Evolutionary conservation across 1,284 basidiomycete species (phyloP).

Genomic region (Ustilago shanxiensis): DNA sequence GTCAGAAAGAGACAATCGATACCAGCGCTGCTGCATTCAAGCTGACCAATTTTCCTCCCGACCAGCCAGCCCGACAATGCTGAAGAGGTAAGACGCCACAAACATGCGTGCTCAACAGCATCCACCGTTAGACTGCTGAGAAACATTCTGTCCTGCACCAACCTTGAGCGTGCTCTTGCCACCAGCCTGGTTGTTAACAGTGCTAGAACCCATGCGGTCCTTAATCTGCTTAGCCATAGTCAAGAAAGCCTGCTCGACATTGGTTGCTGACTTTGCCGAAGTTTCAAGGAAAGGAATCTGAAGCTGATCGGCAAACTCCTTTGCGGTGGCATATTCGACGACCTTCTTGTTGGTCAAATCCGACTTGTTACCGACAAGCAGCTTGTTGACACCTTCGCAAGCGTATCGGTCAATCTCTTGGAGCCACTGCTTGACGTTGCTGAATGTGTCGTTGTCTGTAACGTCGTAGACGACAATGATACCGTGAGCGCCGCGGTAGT

Average conservation of each 20-base stretch:
- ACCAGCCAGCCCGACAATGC: no score
- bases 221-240: constrained; percentile 72
- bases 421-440: constrained; percentile 99
- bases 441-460: constrained; percentile 90
- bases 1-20: background rate
- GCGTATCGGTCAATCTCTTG: constrained; percentile 99
- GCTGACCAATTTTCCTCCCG: no score
- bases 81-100: no score
- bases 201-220: constrained; percentile 69
- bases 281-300: constrained; percentile 72
- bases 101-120: constrained; percentile 62
- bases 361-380: constrained; percentile 97
- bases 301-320: constrained; percentile 74
- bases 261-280: constrained; percentile 72
- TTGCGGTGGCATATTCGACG: constrained; percentile 95
- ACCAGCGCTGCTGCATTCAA: background rate
- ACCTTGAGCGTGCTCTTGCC: constrained; percentile 69
- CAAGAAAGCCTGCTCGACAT: constrained; percentile 73
- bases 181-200: constrained; percentile 63
- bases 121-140: constrained; percentile 59
- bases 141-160: constrained; percentile 67
- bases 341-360: constrained; percentile 99
- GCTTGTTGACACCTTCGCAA: constrained; percentile 97
- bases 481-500: constrained; percentile 93
- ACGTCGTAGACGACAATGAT: constrained; percentile 99